Base-by-base conservation (phyloP, 495 filamentous ascomycete genomes). In the Tetracladium setigerum region DNA sequence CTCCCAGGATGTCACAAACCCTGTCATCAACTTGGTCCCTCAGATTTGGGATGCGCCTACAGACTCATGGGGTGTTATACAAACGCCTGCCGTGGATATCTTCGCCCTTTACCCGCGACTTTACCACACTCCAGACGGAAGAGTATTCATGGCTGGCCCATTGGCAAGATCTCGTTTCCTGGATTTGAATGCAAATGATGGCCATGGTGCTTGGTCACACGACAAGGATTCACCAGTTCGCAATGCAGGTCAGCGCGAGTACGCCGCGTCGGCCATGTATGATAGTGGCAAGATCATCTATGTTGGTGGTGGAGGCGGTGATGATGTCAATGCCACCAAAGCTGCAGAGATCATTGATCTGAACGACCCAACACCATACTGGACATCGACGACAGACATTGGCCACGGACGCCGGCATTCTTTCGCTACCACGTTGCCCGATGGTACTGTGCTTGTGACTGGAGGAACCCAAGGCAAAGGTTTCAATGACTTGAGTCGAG, bases 211-310 rank as follows among this genome's bases (percentile, higher is more conserved):
- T 5, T 45, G 42, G 42, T 45, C 42, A 15, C 27, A 7, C 15
- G 18, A 17, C 19, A 15, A 33, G 9, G 31, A 10, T 18, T 45
- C 42, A 15, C 42, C 42, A 33, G 13, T 35, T 18, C 42, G 42
- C 42, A 35, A 36, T 6, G 42, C 42, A 34, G n/a, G n/a, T n/a
- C 42, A 45, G 42, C 42, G 49, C 37, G 49, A 53, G 24, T 53
- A 53, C 30, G 43, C 35, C 49, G 42, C 49, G 30, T 53, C 49
- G 32, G 36, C 45, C 33, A 53, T 53, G 49, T 53, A 53, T 33
- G 45, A 49, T 37, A 49, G 45, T 37, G 49, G 49, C 42, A 53
- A 53, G 37, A 53, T 53, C 30, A 18, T 53, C 42, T 53, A 53
- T 44, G 38, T 53, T 39, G 45, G 49, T 34, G 49, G 49, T 32